phyloP scores from a whole-genome alignment of 2,329 filamentous ascomycete species.

The Trichoderma cornu-damae region DNA sequence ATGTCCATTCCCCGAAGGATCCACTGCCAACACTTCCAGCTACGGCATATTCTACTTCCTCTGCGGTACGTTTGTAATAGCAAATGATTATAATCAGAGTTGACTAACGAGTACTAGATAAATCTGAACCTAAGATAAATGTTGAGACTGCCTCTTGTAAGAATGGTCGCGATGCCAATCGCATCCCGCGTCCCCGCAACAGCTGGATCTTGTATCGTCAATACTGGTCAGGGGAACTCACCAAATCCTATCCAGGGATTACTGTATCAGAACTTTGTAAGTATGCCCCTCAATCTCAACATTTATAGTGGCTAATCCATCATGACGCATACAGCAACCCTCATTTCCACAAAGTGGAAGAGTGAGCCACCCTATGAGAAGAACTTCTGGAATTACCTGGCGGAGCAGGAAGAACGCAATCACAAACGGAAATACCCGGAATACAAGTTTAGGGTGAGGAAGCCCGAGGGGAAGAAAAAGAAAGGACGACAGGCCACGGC shows the following conservation, averaged over 20 bases:
- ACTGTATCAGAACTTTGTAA: conserved; percentile 31
- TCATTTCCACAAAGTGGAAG: conserved; percentile 30
- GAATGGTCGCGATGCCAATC: not conserved
- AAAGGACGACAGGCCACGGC: not conserved
- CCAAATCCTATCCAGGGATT: conserved; percentile 23
- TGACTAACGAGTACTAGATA: not conserved
- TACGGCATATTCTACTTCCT: conserved; percentile 23
- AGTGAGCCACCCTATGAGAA: conserved; percentile 25
- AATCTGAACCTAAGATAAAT: conserved; percentile 1
- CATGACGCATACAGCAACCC: conserved; percentile 22
- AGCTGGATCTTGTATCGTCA: conserved; percentile 34
- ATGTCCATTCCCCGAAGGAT: conserved; percentile 24
- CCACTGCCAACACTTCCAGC: conserved; percentile 11
- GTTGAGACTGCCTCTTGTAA: not conserved
- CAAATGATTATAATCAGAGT: not conserved
- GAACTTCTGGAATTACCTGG: conserved; percentile 23
- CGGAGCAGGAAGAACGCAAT: conserved; percentile 25
- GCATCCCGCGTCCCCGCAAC: conserved; percentile 31
- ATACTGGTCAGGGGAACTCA: conserved; percentile 26
- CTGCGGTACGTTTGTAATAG: conserved; percentile 21
- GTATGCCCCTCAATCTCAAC: conserved; percentile 11
- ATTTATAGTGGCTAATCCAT: not conserved
- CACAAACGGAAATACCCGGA: conserved; percentile 28
- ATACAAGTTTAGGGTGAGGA: conserved; percentile 27
- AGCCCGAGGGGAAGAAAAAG: conserved; percentile 3